Base-by-base conservation (phyloP, 495 filamentous ascomycete species). In the Penicillium alfredii region DNA sequence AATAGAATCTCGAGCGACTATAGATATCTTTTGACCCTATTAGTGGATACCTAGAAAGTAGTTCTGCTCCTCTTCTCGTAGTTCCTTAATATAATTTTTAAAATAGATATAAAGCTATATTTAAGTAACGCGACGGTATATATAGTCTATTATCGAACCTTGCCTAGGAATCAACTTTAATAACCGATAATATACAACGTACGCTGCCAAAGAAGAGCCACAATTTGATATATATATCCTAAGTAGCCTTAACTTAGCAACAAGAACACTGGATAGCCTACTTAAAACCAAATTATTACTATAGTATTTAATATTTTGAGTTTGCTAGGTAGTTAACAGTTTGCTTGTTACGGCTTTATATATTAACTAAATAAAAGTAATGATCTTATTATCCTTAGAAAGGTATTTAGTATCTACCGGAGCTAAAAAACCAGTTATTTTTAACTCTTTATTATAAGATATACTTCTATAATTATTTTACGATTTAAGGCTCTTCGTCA, bases 71-170 rank as follows among this genome's bases (percentile, higher is more conserved):
- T 16, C 29, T 38, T 38, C 17, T 29, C 26, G 3, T 13, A 40
- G 26, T 17, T 39, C 26, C 22, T 39, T 39, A 21, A 24, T 11
- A 22, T 8, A 20, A 31, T 31, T 39, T 39, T 39, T 19, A 11
- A 39, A 39, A 39, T 39, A 28, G 23, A 39, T 31, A 31, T 39
- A 18, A 14, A 39, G 12, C 36, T 18, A 39, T 30, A 39, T 31
- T 19, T 39, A 28, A 1, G 26, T 18, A 39, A 39, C 26, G 26
- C 36, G 36, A 20, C 36, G 36, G 31, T 14, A 1, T 15, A 39
- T 28, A 22, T 39, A 26, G 18, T 31, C 17, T 31, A 11, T 17
- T 10, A 22, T 39, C 36, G 36, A 39, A 39, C 2, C 7, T n/a
- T 26, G 25, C 30, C 36, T 28, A 27, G 16, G 16, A 9, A 39